Evolutionary conservation across 306 rosid genomes (phyloP).

Genomic region (Mimosa bimucronata): DNA sequence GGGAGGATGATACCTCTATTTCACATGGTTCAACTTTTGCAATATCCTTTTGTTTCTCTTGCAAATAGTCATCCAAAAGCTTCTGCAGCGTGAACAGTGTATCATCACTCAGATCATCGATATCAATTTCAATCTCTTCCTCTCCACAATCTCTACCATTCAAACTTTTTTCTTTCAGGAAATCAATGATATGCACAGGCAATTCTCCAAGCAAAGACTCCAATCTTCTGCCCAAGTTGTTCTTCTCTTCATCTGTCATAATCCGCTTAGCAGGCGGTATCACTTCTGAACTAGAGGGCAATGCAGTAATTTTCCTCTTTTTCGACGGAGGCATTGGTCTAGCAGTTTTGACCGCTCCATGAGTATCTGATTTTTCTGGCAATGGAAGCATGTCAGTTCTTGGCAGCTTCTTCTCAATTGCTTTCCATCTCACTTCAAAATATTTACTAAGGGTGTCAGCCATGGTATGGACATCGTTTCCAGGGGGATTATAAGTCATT

Average conservation of each 20-base stretch:
- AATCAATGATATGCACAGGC: conserved; percentile 69
- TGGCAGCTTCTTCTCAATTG: conserved; percentile 75
- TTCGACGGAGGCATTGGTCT: conserved; percentile 58
- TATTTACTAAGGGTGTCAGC: conserved; percentile 71
- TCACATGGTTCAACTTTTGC: conserved; percentile 70
- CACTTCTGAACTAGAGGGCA: conserved; percentile 54
- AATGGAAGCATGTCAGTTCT: conserved; percentile 47
- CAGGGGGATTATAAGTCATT: conserved; percentile 81
- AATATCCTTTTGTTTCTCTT: conserved; percentile 57
- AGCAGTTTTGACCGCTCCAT: conserved; percentile 47
- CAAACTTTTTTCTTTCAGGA: conserved; percentile 78
- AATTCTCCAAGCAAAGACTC: conserved; percentile 74
- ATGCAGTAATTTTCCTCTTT: conserved; percentile 64
- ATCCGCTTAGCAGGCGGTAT: conserved; percentile 54
- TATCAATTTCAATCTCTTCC: conserved; percentile 86
- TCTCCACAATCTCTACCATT: conserved; percentile 71
- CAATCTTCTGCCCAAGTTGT: conserved; percentile 62
- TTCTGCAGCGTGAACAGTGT: conserved; percentile 63
- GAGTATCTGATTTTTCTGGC: conserved; percentile 45
- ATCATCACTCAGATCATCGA: conserved; percentile 80
- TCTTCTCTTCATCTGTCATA: conserved; percentile 72
- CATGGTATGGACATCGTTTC: conserved; percentile 68
- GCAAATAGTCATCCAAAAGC: conserved; percentile 71
- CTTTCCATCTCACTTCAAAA: conserved; percentile 84
- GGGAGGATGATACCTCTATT: conserved; percentile 64